Percentiles rank a stretch among this genome's conserved stretches.
These are phyloP conservation scores for Catharanthus roseus DNA, from an alignment of 257 asterid species.

Conservation along the genomic window DNA sequence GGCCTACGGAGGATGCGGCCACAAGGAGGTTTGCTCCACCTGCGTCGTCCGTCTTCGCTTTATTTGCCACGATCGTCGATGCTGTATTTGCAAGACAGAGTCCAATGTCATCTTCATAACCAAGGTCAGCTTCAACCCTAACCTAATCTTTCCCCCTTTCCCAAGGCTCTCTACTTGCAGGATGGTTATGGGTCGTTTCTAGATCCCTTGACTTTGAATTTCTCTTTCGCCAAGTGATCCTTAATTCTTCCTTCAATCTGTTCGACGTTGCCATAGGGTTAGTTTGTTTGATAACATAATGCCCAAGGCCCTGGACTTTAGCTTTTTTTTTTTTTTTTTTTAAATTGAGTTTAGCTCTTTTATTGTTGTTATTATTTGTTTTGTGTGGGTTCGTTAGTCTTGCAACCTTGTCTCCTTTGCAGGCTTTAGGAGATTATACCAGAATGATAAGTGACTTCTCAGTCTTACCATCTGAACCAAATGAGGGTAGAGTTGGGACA, in stretches of 20 bases:
- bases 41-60: slow-evolving; percentile 98
- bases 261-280: not conserved
- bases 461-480: slow-evolving; percentile 51
- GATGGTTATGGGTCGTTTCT: not conserved
- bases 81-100: slow-evolving; percentile 95
- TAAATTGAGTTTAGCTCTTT: no score
- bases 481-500: slow-evolving; percentile 70
- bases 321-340: no score
- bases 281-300: not conserved
- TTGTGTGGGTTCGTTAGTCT: no score
- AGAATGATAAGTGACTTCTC: slow-evolving; percentile 60
- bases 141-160: no score
- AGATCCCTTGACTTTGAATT: not conserved
- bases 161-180: no score
- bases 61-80: slow-evolving; percentile 87
- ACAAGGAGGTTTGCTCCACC: slow-evolving; percentile 96
- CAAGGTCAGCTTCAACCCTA: slow-evolving; percentile 64
- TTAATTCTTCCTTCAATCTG: not conserved
- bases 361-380: no score
- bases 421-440: slow-evolving; percentile 94
- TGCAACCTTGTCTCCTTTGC: not conserved
- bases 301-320: no score
- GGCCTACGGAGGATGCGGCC: slow-evolving; percentile 92
- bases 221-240: not conserved
- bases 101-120: slow-evolving; percentile 66